Conservation (phyloP, 139 green algal species). For the Zygnema cylindricum region DNA sequence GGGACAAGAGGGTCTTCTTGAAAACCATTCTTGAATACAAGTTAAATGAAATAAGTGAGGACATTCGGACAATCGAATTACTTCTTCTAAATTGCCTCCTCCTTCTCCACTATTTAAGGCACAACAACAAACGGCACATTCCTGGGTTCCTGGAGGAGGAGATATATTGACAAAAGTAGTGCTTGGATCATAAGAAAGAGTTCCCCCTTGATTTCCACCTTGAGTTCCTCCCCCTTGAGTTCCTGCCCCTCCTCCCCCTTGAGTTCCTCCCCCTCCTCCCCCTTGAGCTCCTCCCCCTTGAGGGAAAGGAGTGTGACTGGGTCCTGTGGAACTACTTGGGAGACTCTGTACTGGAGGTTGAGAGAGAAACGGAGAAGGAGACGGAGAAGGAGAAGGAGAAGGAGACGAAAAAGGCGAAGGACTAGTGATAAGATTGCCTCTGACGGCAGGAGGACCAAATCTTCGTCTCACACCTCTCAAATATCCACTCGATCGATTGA, state of each 20-base stretch:
- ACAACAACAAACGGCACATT: not conserved
- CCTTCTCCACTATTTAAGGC: not conserved
- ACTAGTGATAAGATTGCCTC: no score
- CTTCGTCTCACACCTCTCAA: not conserved
- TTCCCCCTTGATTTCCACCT: not conserved
- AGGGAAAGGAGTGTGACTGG: no score
- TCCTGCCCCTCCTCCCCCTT: no score
- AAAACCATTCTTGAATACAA: constrained; percentile 20
- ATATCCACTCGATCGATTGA: not conserved
- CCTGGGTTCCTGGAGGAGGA: not conserved
- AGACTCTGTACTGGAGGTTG: not conserved
- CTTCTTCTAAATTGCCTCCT: not conserved
- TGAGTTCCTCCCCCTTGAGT: no score
- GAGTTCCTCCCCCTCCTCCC: no score
- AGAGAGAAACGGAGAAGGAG: not conserved
- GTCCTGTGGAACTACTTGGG: no score
- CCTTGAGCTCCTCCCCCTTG: no score
- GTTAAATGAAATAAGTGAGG: constrained; percentile 6
- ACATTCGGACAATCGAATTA: not conserved
- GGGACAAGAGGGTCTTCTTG: not conserved
- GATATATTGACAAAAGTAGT: not conserved
- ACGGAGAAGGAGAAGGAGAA: not conserved
- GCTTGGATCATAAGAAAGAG: not conserved
- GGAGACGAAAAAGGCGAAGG: not conserved
- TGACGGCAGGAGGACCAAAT: not conserved